Evolutionary conservation across 2,329 filamentous ascomycete genomes (phyloP).

Genomic region (Septoria petroselini): DNA sequence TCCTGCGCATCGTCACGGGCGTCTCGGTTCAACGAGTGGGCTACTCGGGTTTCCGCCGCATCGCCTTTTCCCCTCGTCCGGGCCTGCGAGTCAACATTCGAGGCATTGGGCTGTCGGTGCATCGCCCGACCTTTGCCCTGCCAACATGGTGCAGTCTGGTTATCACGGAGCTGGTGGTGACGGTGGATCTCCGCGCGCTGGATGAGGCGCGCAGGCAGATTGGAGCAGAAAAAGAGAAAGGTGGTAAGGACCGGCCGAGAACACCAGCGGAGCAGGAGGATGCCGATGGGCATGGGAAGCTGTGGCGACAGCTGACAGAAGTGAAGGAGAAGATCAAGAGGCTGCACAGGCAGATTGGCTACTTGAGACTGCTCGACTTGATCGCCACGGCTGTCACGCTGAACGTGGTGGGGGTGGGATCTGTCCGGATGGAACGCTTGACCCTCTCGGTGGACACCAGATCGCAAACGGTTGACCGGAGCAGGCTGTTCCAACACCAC

Average conservation of each 20-base stretch:
- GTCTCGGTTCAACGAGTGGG: slow-evolving; percentile 94
- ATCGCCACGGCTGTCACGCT: slow-evolving; percentile 77
- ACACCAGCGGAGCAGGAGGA: slow-evolving; percentile 30
- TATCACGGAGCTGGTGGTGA: slow-evolving; percentile 79
- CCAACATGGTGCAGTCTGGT: slow-evolving; percentile 95
- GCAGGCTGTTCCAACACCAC: slow-evolving; percentile 80
- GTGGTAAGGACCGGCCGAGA: slow-evolving; percentile 19
- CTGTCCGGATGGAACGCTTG: slow-evolving; percentile 77
- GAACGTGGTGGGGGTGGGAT: slow-evolving; percentile 75
- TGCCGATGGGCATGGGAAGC: slow-evolving; percentile 55
- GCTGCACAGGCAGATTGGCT: slow-evolving; percentile 80
- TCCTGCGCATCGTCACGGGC: slow-evolving; percentile 87
- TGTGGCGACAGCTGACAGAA: slow-evolving; percentile 75
- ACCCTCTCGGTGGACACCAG: slow-evolving; percentile 87
- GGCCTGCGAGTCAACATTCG: slow-evolving; percentile 87
- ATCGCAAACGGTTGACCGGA: slow-evolving; percentile 84
- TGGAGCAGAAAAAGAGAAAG: slow-evolving; percentile 18
- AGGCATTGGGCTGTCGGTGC: slow-evolving; percentile 80
- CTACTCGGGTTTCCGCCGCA: slow-evolving; percentile 84
- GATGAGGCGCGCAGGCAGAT: slow-evolving; percentile 33
- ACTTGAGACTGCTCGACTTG: slow-evolving; percentile 85
- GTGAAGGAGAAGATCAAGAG: slow-evolving; percentile 83
- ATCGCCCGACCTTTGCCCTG: slow-evolving; percentile 93
- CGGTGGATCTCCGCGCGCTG: slow-evolving; percentile 70
- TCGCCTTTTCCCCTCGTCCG: slow-evolving; percentile 85